Percentiles rank a stretch among this genome's conserved stretches.
phyloP scores from a whole-genome alignment of 169 alveolate species.

The Perkinsus chesapeaki region DNA sequence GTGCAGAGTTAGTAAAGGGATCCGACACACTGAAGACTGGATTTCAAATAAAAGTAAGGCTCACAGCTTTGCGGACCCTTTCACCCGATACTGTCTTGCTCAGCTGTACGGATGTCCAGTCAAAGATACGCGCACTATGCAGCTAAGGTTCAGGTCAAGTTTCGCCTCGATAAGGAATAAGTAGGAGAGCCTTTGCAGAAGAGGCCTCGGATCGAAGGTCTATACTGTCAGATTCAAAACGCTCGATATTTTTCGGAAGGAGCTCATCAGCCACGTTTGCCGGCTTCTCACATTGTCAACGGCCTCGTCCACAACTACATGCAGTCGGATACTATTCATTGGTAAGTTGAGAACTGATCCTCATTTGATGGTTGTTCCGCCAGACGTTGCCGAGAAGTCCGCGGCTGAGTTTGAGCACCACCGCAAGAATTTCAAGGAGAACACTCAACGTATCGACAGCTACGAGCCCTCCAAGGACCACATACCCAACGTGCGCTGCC shows the following conservation, averaged over 20 bases:
- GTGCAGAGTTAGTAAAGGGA: not conserved
- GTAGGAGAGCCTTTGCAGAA: not conserved
- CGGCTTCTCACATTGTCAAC: not conserved
- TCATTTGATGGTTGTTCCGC: not conserved
- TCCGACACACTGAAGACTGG: not conserved
- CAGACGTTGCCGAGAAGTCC: not conserved
- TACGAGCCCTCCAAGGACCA: slow-evolving; percentile 1
- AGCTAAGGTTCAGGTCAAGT: not conserved
- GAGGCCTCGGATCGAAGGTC: not conserved
- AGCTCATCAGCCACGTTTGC: not conserved
- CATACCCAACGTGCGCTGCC: not conserved
- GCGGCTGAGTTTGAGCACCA: not conserved
- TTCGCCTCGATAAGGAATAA: not conserved
- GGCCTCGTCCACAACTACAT: not conserved
- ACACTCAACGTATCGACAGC: not conserved
- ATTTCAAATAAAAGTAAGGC: not conserved
- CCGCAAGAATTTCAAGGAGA: not conserved
- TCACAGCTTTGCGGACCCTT: not conserved
- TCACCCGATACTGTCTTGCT: not conserved
- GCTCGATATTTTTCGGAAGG: not conserved
- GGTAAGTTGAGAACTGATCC: not conserved
- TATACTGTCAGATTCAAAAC: not conserved
- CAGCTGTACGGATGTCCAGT: not conserved
- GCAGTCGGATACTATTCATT: not conserved
- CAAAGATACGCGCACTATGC: not conserved